phyloP scores from a whole-genome alignment of 2,329 filamentous ascomycete species.

The Neofusicoccum kwambonambiense region DNA sequence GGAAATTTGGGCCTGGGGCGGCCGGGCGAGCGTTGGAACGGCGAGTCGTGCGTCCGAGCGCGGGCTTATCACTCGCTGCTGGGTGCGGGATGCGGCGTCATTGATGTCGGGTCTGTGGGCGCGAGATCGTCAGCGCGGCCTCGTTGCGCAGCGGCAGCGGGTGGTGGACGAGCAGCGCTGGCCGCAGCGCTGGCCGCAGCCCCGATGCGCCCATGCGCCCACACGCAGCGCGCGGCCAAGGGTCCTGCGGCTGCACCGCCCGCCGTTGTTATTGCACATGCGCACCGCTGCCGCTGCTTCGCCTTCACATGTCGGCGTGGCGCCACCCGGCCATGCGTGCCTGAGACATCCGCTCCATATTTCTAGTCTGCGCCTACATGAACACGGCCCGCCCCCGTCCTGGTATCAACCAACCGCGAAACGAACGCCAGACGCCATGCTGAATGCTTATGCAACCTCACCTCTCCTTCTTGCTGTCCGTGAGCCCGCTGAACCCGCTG shows the following conservation, averaged over 20 bases:
- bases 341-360: conserved; percentile 8
- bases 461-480: conserved; percentile 14
- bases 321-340: neutral
- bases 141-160: no score
- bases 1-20: neutral
- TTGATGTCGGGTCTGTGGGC: conserved; percentile 10
- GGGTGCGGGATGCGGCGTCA: conserved; percentile 3
- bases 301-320: neutral
- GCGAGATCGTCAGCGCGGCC: neutral
- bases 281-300: neutral
- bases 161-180: neutral
- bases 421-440: conserved; percentile 16
- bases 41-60: neutral
- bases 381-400: neutral
- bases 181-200: neutral
- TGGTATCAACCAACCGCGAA: conserved; percentile 10
- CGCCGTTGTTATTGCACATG: neutral
- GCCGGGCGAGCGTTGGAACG: neutral
- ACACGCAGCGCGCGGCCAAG: neutral
- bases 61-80: neutral
- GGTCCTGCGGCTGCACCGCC: neutral
- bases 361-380: neutral
- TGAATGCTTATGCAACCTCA: neutral
- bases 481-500: conserved; percentile 9
- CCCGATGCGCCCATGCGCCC: neutral